Evolutionary conservation across 2,329 filamentous ascomycete species (phyloP).

Genomic region (Magnaporthiopsis poae): DNA sequence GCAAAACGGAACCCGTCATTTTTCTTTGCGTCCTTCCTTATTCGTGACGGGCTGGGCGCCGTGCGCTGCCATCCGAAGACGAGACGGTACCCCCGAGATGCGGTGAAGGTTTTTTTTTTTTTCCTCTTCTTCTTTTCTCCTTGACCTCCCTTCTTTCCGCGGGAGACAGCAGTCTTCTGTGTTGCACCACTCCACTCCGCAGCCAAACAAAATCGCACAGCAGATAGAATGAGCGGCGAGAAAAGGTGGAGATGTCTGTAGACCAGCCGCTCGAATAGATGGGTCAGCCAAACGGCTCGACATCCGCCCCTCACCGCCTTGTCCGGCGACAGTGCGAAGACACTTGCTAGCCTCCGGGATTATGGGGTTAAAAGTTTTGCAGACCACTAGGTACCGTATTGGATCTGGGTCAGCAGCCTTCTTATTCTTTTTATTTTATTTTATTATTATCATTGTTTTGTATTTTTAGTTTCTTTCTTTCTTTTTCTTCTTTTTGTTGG

Average conservation of each 20-base stretch:
- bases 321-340: not conserved
- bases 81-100: not conserved
- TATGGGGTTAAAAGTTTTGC: not conserved
- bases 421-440: not conserved
- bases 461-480: not conserved
- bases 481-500: not conserved
- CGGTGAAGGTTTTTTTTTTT: not conserved
- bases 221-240: not conserved
- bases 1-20: not conserved
- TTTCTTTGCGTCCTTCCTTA: not conserved
- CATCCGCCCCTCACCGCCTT: slow-evolving; percentile 4
- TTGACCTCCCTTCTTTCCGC: not conserved
- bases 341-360: not conserved
- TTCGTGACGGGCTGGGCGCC: not conserved
- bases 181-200: not conserved
- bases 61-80: not conserved
- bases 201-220: not conserved
- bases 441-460: no score
- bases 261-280: not conserved
- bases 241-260: not conserved
- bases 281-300: slow-evolving; percentile 7
- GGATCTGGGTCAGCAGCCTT: not conserved
- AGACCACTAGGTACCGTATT: not conserved
- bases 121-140: not conserved
- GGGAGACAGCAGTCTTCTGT: not conserved